These are phyloP conservation scores for Beauveria sp. DNA, from an alignment of 2,329 filamentous ascomycete genomes.

Conservation along the genomic window DNA sequence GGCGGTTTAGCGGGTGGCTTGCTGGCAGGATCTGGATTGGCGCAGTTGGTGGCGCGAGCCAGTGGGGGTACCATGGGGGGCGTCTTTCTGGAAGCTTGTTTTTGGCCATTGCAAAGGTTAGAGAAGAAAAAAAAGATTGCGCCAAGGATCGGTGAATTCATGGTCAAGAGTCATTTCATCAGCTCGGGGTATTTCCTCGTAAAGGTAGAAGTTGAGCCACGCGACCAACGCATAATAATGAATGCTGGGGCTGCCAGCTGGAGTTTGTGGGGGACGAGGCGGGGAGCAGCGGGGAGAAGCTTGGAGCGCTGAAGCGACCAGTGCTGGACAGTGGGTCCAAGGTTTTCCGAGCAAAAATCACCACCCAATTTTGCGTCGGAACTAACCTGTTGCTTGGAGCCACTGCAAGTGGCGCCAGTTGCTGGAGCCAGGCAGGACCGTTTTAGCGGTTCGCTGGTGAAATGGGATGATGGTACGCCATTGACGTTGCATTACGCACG, in stretches of 20 bases:
- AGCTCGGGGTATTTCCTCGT: not conserved
- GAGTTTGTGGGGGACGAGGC: constrained; percentile 2
- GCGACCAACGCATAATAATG: not conserved
- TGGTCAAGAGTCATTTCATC: too few species aligned
- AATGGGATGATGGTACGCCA: too few species aligned
- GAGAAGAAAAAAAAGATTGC: not conserved
- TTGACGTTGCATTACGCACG: too few species aligned
- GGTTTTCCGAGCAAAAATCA: too few species aligned
- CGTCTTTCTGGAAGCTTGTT: not conserved
- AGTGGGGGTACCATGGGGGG: not conserved
- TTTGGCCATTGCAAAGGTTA: not conserved
- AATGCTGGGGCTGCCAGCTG: not conserved
- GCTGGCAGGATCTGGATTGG: not conserved
- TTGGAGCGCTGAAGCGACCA: not conserved
- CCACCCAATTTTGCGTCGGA: too few species aligned
- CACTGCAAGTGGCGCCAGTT: too few species aligned
- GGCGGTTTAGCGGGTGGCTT: not conserved
- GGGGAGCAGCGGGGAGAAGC: not conserved
- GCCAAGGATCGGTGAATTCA: not conserved
- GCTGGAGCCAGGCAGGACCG: too few species aligned
- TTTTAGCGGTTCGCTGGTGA: too few species aligned
- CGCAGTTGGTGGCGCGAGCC: not conserved
- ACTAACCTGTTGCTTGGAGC: too few species aligned
- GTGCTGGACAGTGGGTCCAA: not conserved
- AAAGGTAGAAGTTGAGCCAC: not conserved